These are phyloP conservation scores for Periconia sp. DNA, from an alignment of 2,329 filamentous ascomycete genomes.

Conservation along the genomic window DNA sequence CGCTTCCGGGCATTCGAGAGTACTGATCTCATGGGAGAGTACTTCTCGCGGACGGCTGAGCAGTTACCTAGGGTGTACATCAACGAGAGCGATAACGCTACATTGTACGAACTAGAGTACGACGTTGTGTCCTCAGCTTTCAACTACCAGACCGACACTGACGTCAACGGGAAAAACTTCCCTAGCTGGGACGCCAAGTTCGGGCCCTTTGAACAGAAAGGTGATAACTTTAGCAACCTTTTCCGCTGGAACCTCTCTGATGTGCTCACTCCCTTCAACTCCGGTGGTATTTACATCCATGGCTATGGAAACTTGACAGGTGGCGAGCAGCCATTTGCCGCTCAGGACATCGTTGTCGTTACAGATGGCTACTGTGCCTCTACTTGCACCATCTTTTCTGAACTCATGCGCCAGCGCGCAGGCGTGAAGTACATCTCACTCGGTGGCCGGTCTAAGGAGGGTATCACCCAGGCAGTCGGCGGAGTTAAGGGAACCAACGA, in stretches of 20 bases:
- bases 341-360: slow-evolving; percentile 64
- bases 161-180: slow-evolving; percentile 58
- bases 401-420: slow-evolving; percentile 59
- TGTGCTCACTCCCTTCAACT: slow-evolving; percentile 43
- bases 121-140: slow-evolving; percentile 50
- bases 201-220: slow-evolving; percentile 49
- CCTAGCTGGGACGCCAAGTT: slow-evolving; percentile 55
- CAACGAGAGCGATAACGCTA: slow-evolving; percentile 40
- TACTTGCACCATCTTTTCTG: slow-evolving; percentile 64
- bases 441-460: slow-evolving; percentile 63
- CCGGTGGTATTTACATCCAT: slow-evolving; percentile 41
- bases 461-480: slow-evolving; percentile 63
- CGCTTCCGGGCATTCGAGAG: slow-evolving; percentile 59
- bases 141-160: slow-evolving; percentile 55
- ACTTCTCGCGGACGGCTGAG: slow-evolving; percentile 43
- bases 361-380: slow-evolving; percentile 62
- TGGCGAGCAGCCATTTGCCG: slow-evolving; percentile 60
- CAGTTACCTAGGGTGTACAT: slow-evolving; percentile 36
- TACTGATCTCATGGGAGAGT: slow-evolving; percentile 52
- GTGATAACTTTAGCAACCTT: slow-evolving; percentile 63
- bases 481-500: slow-evolving; percentile 66
- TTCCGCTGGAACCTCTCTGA: slow-evolving; percentile 59
- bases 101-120: slow-evolving; percentile 35
- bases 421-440: slow-evolving; percentile 64
- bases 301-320: slow-evolving; percentile 45